Base-by-base conservation (phyloP, 352 stramenopile species). In the Phytopythium montanum region DNA sequence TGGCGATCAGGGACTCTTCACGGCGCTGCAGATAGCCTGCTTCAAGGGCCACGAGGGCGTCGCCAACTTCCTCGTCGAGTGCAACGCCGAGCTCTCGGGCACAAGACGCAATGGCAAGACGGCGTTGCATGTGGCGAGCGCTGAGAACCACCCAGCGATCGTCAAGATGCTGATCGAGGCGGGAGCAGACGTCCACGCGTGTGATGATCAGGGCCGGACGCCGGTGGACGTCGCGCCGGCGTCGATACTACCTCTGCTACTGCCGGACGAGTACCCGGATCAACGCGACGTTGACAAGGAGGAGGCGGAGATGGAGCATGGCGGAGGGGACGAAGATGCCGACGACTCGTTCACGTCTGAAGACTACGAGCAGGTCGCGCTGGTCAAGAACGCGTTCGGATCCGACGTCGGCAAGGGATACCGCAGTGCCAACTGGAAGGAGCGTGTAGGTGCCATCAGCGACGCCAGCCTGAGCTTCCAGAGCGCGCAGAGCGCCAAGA, bases 11-110 rank as follows among this genome's bases (percentile, higher is more conserved):
- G 78, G 76, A 0, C 88, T 89, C 26, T 94, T 92, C 62, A 91
- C 85, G 23, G 82, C 85, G 14, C 58, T 94, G 28, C 82, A 94
- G 60, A 90, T 90, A 36, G 82, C 85, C 10, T 79, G 76, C 52
- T 92, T 92, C 66, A 80, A 81, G 31, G 85, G 85, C 25, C 76
- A 90, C 56, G 74, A 86, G 54, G 73, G 68, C 8, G 61, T 92
- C 19, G 77, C 85, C 19, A 88, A 85, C 28, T 94, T 94, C 63
- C 60, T 92, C 2, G 79, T 92, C 10, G 85, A 94, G 49, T 94
- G 82, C 69, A 94, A 94, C 39, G 85, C 85, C 0, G 79, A 90
- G 29, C 52, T 94, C 7, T 78, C 72, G 0, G 85, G 82, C 4
- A 86, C 80, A 1, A 57, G 76, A 1, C 64, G 81, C 2, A 90